phyloP scores from a whole-genome alignment of 331 rosid genomes.

The Cydonia oblonga region DNA sequence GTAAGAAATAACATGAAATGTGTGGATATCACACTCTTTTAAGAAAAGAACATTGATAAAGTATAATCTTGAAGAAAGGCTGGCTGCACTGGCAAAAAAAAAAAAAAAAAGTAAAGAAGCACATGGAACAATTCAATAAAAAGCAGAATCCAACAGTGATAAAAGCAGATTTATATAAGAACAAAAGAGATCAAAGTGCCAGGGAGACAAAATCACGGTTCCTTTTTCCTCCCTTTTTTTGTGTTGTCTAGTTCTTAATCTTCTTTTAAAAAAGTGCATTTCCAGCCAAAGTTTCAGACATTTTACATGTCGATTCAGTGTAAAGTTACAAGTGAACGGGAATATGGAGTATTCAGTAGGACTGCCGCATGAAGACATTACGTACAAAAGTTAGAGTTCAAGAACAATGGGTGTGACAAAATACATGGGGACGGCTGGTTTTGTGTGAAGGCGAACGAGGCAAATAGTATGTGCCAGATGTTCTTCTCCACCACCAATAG shows the following conservation, averaged over 20 bases:
- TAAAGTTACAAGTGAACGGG: background rate
- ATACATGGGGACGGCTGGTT: background rate
- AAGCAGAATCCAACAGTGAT: conserved; percentile 3
- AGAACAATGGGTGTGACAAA: background rate
- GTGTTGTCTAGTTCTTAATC: too few species aligned
- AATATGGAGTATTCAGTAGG: background rate
- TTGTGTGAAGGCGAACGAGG: background rate
- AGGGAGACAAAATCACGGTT: too few species aligned
- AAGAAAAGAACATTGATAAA: too few species aligned
- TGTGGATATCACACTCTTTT: too few species aligned
- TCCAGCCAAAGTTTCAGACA: conserved; percentile 11
- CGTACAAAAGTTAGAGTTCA: too few species aligned
- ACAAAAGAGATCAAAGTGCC: background rate
- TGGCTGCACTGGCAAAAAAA: conserved; percentile 12
- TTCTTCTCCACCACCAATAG: background rate
- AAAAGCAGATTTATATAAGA: background rate
- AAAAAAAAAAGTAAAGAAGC: background rate
- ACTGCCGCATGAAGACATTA: background rate
- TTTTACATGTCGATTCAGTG: background rate
- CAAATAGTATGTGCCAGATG: background rate
- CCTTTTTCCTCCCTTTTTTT: too few species aligned
- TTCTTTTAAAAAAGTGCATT: conserved; percentile 26
- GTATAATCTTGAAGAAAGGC: conserved; percentile 8
- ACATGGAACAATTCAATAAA: conserved; percentile 9
- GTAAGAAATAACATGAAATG: too few species aligned